Base-by-base conservation (phyloP, 352 stramenopile species). In the Globisporangium solare region DNA sequence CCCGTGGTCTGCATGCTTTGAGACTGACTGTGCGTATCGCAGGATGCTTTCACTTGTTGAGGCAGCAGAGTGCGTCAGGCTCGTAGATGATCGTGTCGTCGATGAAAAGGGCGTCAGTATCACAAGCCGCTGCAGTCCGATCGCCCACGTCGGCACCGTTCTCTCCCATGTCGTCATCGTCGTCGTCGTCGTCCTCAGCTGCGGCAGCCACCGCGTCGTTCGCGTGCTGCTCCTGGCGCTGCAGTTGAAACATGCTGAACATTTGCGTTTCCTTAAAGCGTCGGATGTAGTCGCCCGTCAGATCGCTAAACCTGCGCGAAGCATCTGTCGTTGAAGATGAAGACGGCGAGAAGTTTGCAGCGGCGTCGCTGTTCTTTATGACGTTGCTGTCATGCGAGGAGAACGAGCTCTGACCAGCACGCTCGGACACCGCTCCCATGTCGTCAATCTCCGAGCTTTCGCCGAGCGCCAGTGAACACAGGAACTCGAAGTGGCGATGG, bases 231-330 rank as follows among this genome's bases (percentile, higher is more conserved):
- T 87, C 72, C 50, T 87, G 61, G 3, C 54, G 56, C 24, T 82
- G 64, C 3, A 86, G 43, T 13, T 58, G 66, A 46, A 88, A 88
- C 66, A 86, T 83, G 54, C 76, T 90, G 56, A 89, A 93, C 83
- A 93, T 93, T 68, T 93, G 83, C 17, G 83, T 93, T 46, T 82
- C 70, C 46, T 84, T 78, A 46, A 93, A 88, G 3, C 77, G 67
- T 7, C 61, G 66, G 24, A 91, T 75, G 47, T 87, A 91, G 31
- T 87, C 76, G 2, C 60, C 61, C 11, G 83, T 71, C 41, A 79
- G 71, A 21, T 83, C 71, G 51, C 78, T 84, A 32, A 63, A 86
- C 8, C 70, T 68, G 1, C 68, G 59, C 5, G 61, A 13, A 27
- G 60, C 45, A 15, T 60, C 39, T 13, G 18, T 18, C 8, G 31